Evolutionary conservation across 257 asterid species (phyloP).

Genomic region (Solanum lycopersicoides): DNA sequence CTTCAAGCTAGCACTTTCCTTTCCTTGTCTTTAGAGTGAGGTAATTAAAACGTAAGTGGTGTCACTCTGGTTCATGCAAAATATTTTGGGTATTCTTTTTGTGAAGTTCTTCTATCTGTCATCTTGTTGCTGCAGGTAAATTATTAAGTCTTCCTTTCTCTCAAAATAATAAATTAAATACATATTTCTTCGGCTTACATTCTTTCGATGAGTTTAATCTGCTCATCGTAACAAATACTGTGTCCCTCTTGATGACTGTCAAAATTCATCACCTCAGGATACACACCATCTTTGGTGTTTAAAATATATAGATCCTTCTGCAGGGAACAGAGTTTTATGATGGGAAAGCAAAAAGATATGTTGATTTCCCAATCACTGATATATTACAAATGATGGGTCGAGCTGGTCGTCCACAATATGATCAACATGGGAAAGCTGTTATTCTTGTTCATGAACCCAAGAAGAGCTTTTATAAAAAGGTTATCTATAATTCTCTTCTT

Average conservation of each 20-base stretch:
- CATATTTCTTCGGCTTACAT: background rate
- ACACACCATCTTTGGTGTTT: background rate
- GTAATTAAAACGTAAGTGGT: background rate
- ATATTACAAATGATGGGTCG: conserved; percentile 99
- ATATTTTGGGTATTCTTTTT: background rate
- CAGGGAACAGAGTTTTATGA: conserved; percentile 98
- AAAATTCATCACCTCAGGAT: background rate
- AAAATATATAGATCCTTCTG: background rate
- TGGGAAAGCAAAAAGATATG: conserved; percentile 86
- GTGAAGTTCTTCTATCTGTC: background rate
- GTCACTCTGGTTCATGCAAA: background rate
- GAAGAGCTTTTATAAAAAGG: conserved; percentile 98
- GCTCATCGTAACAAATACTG: background rate
- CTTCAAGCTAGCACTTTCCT: background rate
- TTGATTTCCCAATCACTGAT: conserved; percentile 96
- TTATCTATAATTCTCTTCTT: background rate
- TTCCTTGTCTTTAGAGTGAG: background rate
- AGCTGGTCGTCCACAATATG: conserved; percentile 98
- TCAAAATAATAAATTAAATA: background rate
- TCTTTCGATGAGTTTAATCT: background rate
- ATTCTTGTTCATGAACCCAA: conserved; percentile 99
- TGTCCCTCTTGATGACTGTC: background rate
- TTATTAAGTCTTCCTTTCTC: background rate
- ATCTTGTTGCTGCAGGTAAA: background rate
- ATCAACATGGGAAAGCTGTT: conserved; percentile 97